Percentiles rank a stretch among this genome's conserved stretches.
Evolutionary conservation across 176 grass and related monocot species (phyloP).

Genomic region (Calamus simplicifolius): DNA sequence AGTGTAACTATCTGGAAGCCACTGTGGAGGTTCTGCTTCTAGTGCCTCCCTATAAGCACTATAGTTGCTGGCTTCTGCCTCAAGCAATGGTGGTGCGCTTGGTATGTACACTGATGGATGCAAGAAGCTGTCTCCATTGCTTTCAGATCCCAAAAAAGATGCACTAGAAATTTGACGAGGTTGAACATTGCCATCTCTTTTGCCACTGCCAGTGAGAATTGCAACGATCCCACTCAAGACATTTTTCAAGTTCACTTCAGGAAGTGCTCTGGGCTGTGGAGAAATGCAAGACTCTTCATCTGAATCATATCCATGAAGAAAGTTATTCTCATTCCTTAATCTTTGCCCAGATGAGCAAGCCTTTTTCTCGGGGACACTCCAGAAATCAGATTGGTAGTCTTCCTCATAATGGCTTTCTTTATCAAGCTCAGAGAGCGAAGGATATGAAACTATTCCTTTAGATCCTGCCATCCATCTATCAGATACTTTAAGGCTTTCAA

Average conservation of each 20-base stretch:
- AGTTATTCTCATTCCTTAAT: slow-evolving; percentile 18
- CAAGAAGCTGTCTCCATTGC: slow-evolving; percentile 53
- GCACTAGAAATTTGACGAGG: slow-evolving; percentile 29
- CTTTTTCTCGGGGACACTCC: slow-evolving; percentile 15
- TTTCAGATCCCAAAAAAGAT: slow-evolving; percentile 57
- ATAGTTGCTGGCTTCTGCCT: slow-evolving; percentile 42
- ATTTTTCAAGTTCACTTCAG: slow-evolving; percentile 59
- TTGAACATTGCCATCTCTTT: slow-evolving; percentile 19
- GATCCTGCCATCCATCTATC: slow-evolving; percentile 18
- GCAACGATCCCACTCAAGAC: slow-evolving; percentile 42
- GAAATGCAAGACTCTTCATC: slow-evolving; percentile 28
- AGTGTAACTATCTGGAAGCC: slow-evolving; percentile 76
- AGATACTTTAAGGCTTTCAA: too few relatives aligned
- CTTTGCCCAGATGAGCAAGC: slow-evolving; percentile 30
- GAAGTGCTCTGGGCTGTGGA: slow-evolving; percentile 18
- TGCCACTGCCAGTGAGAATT: slow-evolving; percentile 38
- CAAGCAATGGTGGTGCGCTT: slow-evolving; percentile 66
- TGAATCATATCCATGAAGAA: slow-evolving; percentile 27
- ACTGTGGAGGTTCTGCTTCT: slow-evolving; percentile 75
- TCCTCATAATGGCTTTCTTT: slow-evolving; percentile 19
- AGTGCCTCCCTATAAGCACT: slow-evolving; percentile 46
- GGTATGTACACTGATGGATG: slow-evolving; percentile 72
- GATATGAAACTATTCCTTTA: slow-evolving; percentile 32
- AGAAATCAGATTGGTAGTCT: slow-evolving; percentile 35
- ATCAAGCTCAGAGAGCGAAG: slow-evolving; percentile 35